Evolutionary conservation across 169 alveolate genomes (phyloP).

Genomic region (Cryptosporidium canis): DNA sequence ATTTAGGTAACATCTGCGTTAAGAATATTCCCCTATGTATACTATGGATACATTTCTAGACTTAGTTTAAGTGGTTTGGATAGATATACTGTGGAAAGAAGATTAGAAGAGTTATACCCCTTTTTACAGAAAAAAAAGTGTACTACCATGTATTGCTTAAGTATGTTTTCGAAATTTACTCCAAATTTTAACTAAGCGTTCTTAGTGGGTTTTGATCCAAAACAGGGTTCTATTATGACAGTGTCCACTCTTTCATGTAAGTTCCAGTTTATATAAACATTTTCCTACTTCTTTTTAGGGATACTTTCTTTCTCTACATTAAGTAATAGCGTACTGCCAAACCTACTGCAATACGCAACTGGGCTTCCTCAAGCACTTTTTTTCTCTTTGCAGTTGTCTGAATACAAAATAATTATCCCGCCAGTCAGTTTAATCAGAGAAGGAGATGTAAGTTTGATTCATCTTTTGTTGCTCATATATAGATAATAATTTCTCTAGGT

Average conservation of each 20-base stretch:
- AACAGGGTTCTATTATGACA: conserved; percentile 18
- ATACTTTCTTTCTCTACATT: conserved; percentile 42
- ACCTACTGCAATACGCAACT: conserved; percentile 14
- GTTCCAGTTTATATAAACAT: not conserved
- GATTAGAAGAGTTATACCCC: conserved; percentile 59
- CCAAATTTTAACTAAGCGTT: not conserved
- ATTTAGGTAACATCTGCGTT: conserved; percentile 37
- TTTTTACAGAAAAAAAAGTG: conserved; percentile 23
- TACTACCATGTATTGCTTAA: conserved; percentile 16
- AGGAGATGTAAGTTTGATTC: conserved; percentile 45
- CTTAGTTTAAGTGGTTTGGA: conserved; percentile 57
- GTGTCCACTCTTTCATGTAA: conserved; percentile 51
- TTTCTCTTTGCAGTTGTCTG: conserved; percentile 3
- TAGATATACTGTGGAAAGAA: conserved; percentile 7
- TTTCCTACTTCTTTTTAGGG: conserved; percentile 15
- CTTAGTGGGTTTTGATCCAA: conserved; percentile 39
- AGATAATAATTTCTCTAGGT: not conserved
- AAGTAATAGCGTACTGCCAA: conserved; percentile 38
- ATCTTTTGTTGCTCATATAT: not conserved
- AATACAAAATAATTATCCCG: conserved; percentile 15
- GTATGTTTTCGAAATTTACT: conserved; percentile 21
- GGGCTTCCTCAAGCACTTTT: conserved; percentile 59
- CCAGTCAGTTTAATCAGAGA: conserved; percentile 10
- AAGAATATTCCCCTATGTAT: conserved; percentile 57
- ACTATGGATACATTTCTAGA: conserved; percentile 66